A percentile compares a stretch with the other conserved stretches of the same genome.
Evolutionary conservation across 805 yeast genomes (phyloP).

Genomic region (Saccharomycopsis oosterbeekiorum): DNA sequence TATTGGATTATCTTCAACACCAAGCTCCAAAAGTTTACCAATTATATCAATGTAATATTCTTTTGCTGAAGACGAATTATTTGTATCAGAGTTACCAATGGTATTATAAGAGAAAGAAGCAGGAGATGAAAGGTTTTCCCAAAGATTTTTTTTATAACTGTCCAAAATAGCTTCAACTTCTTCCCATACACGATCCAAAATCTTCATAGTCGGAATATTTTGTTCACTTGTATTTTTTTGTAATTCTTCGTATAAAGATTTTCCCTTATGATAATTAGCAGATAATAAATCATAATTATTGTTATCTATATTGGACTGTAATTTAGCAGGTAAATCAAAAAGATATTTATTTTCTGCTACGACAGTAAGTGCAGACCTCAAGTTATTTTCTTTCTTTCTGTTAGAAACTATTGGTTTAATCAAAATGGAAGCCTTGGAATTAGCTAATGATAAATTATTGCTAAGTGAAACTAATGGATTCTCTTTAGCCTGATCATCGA

Average conservation of each 20-base stretch:
- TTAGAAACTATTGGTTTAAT: constrained; percentile 52
- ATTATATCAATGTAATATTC: constrained; percentile 28
- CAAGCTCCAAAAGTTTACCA: constrained; percentile 50
- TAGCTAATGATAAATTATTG: constrained; percentile 38
- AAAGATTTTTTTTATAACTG: constrained; percentile 42
- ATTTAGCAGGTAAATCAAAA: constrained; percentile 46
- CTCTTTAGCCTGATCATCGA: constrained; percentile 24
- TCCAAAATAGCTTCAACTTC: constrained; percentile 46
- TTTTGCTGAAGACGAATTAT: constrained; percentile 23
- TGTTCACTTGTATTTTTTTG: constrained; percentile 2
- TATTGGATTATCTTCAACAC: constrained; percentile 56
- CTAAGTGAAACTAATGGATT: constrained; percentile 28
- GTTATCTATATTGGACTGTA: constrained; percentile 33
- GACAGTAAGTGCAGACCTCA: constrained; percentile 39
- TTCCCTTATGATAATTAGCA: constrained; percentile 47
- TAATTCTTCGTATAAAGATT: constrained; percentile 20
- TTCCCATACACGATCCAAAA: constrained; percentile 45
- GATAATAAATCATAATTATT: constrained; percentile 51
- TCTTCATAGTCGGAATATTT: constrained; percentile 25
- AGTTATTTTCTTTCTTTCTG: constrained; percentile 37
- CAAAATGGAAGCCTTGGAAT: constrained; percentile 40
- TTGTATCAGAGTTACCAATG: constrained; percentile 16
- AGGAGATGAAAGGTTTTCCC: constrained; percentile 35
- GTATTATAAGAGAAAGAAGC: not conserved
- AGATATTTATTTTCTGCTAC: constrained; percentile 43